These are phyloP conservation scores for Fraxinus cuspidata DNA, from an alignment of 257 asterid genomes.

Conservation along the genomic window DNA sequence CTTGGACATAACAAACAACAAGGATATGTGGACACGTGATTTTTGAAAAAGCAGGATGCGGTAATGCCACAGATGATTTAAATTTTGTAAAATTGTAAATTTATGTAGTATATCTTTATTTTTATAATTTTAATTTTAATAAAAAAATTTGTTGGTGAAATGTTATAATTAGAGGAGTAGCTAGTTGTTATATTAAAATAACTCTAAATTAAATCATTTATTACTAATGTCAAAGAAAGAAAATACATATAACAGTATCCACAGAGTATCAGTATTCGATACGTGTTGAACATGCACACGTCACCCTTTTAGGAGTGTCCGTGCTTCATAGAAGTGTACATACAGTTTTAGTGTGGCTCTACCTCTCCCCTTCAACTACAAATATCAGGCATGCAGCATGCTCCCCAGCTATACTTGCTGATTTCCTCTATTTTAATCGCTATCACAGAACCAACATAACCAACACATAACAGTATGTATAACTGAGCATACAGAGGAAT, in stretches of 20 bases:
- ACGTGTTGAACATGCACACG: neutral
- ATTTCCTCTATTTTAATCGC: neutral
- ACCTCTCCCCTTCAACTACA: constrained; percentile 15
- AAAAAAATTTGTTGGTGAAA: neutral
- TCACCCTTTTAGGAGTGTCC: neutral
- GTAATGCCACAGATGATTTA: neutral
- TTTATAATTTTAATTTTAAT: neutral
- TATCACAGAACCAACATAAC: neutral
- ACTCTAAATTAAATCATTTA: neutral
- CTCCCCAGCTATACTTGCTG: neutral
- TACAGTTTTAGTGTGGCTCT: constrained; percentile 12
- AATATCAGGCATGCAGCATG: constrained; percentile 12
- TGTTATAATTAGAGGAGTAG: neutral
- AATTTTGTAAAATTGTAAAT: neutral
- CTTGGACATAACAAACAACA: neutral
- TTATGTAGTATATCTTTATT: neutral
- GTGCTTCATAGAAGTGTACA: neutral
- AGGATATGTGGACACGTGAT: neutral
- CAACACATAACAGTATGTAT: neutral
- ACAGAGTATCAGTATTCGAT: neutral
- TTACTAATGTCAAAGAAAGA: neutral
- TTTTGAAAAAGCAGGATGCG: neutral
- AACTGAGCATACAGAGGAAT: constrained; percentile 9
- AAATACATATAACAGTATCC: neutral
- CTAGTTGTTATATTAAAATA: too few species aligned